A percentile compares a stretch with the other conserved stretches of the same genome.
These are phyloP conservation scores for Jamesozyma piceae DNA, from an alignment of 805 yeast species.

Conservation along the genomic window DNA sequence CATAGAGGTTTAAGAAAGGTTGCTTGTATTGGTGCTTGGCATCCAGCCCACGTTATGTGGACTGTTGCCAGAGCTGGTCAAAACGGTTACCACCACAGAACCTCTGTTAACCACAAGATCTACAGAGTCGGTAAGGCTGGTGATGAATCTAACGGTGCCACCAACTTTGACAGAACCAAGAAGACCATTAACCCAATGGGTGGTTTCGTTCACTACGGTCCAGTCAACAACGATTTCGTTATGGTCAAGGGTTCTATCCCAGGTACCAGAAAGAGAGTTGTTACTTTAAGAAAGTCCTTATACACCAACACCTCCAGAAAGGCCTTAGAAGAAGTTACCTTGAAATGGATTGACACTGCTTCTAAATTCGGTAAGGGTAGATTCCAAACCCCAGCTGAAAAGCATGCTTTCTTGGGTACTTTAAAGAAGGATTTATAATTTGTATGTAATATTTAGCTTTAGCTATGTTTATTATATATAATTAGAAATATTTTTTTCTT, in stretches of 20 bases:
- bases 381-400: conserved; percentile 99
- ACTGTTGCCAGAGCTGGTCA: conserved; percentile 99
- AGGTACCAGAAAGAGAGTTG: conserved; percentile 99
- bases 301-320: conserved; percentile 96
- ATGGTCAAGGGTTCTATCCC: conserved; percentile 98
- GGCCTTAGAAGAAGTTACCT: conserved; percentile 91
- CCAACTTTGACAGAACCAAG: conserved; percentile 98
- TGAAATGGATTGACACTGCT: conserved; percentile 99
- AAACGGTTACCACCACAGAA: conserved; percentile 99
- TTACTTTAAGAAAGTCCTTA: conserved; percentile 97
- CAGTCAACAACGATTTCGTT: conserved; percentile 93
- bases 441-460: conserved; percentile 1
- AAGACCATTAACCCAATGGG: conserved; percentile 99
- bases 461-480: conserved; percentile 2
- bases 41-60: conserved; percentile 99
- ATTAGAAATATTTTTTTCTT: conserved; percentile 2
- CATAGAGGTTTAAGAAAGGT: conserved; percentile 99
- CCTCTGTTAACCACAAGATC: conserved; percentile 99
- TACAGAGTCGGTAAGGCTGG: conserved; percentile 98
- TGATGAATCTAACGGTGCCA: conserved; percentile 90
- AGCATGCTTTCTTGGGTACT: conserved; percentile 99
- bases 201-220: conserved; percentile 99
- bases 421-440: conserved; percentile 89
- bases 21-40: conserved; percentile 99
- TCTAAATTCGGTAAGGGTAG: conserved; percentile 99